These are phyloP conservation scores for Ustilago curta DNA, from an alignment of 1,284 basidiomycete species.

Conservation along the genomic window DNA sequence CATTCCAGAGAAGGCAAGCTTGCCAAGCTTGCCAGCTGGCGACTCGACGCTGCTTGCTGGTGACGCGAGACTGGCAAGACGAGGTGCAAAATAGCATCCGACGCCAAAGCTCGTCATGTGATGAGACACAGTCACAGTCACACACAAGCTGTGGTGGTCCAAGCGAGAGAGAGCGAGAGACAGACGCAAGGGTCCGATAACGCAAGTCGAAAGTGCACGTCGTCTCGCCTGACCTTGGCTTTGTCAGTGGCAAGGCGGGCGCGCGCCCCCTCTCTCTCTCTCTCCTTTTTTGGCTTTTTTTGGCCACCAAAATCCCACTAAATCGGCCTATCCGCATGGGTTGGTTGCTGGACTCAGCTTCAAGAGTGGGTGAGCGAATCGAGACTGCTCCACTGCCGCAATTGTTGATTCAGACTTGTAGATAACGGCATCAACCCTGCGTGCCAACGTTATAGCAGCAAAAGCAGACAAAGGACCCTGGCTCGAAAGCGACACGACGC, in stretches of 20 bases:
- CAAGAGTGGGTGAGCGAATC: not conserved
- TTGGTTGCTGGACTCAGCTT: conserved; percentile 8
- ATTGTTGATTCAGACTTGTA: conserved; percentile 10
- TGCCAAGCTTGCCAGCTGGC: too few relatives aligned
- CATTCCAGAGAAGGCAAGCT: too few relatives aligned
- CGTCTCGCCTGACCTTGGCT: conserved; percentile 13
- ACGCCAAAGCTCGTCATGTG: too few relatives aligned
- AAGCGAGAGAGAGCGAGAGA: not conserved
- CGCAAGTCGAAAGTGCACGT: not conserved
- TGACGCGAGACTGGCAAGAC: too few relatives aligned
- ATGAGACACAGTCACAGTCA: too few relatives aligned
- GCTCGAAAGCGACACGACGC: not conserved
- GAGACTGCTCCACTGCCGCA: conserved; percentile 10
- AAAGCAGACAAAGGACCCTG: conserved; percentile 11
- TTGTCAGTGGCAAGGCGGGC: not conserved
- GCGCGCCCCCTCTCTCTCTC: conserved; percentile 7
- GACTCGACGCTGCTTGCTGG: too few relatives aligned
- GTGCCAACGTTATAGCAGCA: conserved; percentile 5
- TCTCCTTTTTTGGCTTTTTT: too few relatives aligned
- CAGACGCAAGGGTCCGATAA: not conserved
- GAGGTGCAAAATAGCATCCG: too few relatives aligned
- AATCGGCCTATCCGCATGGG: conserved; percentile 12
- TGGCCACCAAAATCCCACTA: too few relatives aligned
- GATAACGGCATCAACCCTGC: conserved; percentile 18
- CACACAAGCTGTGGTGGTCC: not conserved